These are phyloP conservation scores for Croton setiger DNA, from an alignment of 441 rosid genomes.

Conservation along the genomic window DNA sequence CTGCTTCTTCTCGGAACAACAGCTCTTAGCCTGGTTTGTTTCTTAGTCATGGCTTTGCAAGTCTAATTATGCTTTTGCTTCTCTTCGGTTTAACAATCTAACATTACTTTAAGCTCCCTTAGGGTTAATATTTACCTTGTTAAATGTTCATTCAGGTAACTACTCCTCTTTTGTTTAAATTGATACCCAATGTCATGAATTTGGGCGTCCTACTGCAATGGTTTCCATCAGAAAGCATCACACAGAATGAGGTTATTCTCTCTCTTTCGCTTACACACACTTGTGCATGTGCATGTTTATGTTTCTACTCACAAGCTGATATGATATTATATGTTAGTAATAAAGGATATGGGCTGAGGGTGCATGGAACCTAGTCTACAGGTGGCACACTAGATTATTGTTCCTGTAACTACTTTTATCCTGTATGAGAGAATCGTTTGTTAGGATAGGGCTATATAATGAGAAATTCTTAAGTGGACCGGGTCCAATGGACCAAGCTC, in stretches of 20 bases:
- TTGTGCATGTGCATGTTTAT: background rate
- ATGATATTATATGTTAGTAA: too few species aligned
- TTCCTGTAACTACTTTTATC: too few species aligned
- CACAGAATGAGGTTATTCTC: constrained; percentile 53
- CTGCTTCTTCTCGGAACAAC: constrained; percentile 97
- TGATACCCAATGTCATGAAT: constrained; percentile 77
- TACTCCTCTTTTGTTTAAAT: constrained; percentile 80
- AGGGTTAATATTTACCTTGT: constrained; percentile 13
- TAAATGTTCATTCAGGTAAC: constrained; percentile 56
- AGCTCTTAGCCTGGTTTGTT: constrained; percentile 82
- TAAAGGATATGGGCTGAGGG: too few species aligned
- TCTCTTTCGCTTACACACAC: constrained; percentile 1
- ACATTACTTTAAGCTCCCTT: background rate
- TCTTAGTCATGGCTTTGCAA: constrained; percentile 4
- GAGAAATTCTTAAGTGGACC: too few species aligned
- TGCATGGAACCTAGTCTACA: too few species aligned
- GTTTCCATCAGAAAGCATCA: constrained; percentile 67
- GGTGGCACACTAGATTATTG: too few species aligned
- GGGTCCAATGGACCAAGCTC: too few species aligned
- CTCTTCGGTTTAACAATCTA: constrained; percentile 2
- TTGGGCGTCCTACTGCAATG: constrained; percentile 78
- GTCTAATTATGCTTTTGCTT: constrained; percentile 4
- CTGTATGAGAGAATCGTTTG: too few species aligned
- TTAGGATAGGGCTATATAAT: too few species aligned
- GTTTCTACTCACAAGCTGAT: background rate